Conservation (phyloP, 148 eudicot species). For the Simmondsia chinensis region DNA sequence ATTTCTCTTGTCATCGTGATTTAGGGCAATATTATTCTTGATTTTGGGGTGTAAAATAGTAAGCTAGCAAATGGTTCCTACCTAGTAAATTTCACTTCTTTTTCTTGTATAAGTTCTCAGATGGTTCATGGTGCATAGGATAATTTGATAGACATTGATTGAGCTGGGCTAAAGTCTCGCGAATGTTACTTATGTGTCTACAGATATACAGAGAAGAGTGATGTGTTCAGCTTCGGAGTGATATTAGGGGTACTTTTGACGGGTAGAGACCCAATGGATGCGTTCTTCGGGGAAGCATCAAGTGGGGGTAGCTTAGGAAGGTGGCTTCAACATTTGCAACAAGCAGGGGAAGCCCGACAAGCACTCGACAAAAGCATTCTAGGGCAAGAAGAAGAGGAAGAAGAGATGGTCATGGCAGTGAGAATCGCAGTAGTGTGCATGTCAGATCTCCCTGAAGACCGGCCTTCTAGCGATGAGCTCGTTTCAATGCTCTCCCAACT, state of each 20-base stretch:
- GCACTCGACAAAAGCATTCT: constrained; percentile 74
- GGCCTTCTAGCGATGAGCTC: constrained; percentile 91
- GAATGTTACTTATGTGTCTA: constrained; percentile 3
- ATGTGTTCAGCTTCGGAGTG: constrained; percentile 85
- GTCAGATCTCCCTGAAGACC: constrained; percentile 79
- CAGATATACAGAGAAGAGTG: constrained; percentile 89
- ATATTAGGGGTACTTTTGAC: constrained; percentile 72
- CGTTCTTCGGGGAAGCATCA: constrained; percentile 53
- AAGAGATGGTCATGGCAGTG: constrained; percentile 90
- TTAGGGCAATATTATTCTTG: no score
- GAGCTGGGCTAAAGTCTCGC: no score
- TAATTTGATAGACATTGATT: no score
- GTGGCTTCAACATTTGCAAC: constrained; percentile 83
- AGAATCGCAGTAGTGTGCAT: constrained; percentile 80
- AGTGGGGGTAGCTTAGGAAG: constrained; percentile 65
- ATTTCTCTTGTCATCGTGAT: no score
- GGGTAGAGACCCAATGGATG: constrained; percentile 67
- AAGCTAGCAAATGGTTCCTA: no score
- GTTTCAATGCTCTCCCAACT: constrained; percentile 92
- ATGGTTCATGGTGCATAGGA: no score
- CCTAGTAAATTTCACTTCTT: no score
- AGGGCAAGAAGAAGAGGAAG: constrained; percentile 82
- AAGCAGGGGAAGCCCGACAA: constrained; percentile 68
- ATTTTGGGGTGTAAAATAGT: no score
- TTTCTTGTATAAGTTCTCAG: no score